Evolutionary conservation across 1,284 basidiomycete genomes (phyloP).

Genomic region (Pholiota adiposa): DNA sequence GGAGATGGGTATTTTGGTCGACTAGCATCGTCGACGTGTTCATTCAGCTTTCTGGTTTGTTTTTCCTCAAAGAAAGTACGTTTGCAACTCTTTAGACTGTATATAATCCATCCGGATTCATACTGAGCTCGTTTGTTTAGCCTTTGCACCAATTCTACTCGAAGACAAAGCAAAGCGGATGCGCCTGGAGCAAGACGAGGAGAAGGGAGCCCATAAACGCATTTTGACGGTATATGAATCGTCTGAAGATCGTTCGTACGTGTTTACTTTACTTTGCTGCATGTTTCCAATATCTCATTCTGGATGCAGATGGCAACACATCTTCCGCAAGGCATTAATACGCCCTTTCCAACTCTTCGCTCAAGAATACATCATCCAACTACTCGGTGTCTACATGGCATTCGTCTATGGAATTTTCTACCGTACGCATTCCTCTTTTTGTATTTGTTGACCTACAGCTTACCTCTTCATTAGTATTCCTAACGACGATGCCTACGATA

Average conservation of each 20-base stretch:
- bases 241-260: constrained; percentile 45
- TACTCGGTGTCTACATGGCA: constrained; percentile 49
- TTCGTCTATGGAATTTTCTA: constrained; percentile 56
- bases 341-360: constrained; percentile 46
- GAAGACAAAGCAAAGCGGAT: constrained; percentile 60
- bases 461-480: constrained; percentile 40
- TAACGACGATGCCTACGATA: constrained; percentile 69
- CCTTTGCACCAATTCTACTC: constrained; percentile 66
- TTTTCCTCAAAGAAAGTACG: constrained; percentile 69
- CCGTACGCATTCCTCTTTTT: constrained; percentile 37
- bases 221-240: constrained; percentile 51
- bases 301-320: constrained; percentile 42
- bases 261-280: constrained; percentile 8
- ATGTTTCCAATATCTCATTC: not conserved
- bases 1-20: constrained; percentile 74
- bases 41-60: constrained; percentile 56
- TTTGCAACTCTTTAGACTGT: too few relatives aligned
- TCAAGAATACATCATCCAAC: constrained; percentile 44
- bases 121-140: constrained; percentile 32
- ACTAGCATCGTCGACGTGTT: constrained; percentile 56
- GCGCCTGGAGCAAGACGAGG: constrained; percentile 42
- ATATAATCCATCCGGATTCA: too few relatives aligned
- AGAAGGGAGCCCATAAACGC: constrained; percentile 41
- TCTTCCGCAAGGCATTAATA: constrained; percentile 43
- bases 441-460: not conserved